Evolutionary conservation across 345 rosid species (phyloP).

Genomic region (Toxicodendron radicans): DNA sequence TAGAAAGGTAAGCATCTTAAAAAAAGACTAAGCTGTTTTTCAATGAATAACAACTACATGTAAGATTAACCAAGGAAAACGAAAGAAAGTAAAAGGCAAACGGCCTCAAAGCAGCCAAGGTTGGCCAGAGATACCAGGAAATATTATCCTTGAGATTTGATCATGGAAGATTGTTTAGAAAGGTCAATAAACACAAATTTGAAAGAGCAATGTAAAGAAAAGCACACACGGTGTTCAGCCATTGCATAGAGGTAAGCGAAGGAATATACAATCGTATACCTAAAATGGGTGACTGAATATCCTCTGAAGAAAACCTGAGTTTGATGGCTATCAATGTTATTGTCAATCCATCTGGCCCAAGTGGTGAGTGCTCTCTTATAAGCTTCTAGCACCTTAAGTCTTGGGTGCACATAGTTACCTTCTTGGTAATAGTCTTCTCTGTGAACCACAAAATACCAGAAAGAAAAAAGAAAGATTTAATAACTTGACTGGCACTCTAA

Average conservation of each 20-base stretch:
- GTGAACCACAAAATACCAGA: conserved; percentile 11
- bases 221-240: not conserved
- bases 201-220: not conserved
- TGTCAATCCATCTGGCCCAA: conserved; percentile 88
- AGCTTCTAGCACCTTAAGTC: conserved; percentile 80
- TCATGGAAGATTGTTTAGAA: not conserved
- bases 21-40: not conserved
- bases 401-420: conserved; percentile 65
- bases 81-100: not conserved
- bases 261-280: conserved; percentile 30
- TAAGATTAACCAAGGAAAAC: not conserved
- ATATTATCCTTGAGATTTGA: not conserved
- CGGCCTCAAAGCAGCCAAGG: no score
- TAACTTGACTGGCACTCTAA: not conserved
- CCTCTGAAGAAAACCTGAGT: conserved; percentile 77
- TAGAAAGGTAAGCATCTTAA: not conserved
- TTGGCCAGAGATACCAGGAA: not conserved
- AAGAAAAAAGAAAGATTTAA: not conserved
- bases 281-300: conserved; percentile 85
- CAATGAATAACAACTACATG: not conserved
- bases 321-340: conserved; percentile 47
- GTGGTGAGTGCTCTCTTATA: conserved; percentile 74
- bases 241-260: not conserved
- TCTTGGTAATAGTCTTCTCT: conserved; percentile 91
- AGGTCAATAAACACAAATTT: not conserved